These are phyloP conservation scores for Davidsoniella australis DNA, from an alignment of 2,329 filamentous ascomycete species.

Conservation along the genomic window DNA sequence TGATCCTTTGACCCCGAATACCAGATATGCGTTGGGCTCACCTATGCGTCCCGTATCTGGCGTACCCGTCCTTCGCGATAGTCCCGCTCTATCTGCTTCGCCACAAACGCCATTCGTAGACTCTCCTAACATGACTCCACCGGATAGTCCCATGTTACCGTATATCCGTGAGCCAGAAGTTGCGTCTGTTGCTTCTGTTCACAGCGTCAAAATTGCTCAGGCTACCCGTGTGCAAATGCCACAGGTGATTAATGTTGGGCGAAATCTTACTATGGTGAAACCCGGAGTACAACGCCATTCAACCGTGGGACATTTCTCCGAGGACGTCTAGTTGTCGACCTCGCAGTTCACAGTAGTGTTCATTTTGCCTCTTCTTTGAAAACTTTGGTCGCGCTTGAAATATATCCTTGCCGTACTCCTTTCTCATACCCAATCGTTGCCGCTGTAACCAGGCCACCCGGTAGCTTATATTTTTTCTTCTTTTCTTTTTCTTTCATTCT, in stretches of 20 bases:
- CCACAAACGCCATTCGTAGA: constrained; percentile 1
- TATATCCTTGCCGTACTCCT: constrained; percentile 6
- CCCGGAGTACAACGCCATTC: constrained; percentile 10
- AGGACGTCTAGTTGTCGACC: constrained; percentile 9
- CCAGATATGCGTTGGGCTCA: constrained; percentile 33
- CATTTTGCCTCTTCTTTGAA: background rate
- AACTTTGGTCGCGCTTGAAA: constrained; percentile 5
- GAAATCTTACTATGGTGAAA: constrained; percentile 9
- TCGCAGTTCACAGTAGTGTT: background rate
- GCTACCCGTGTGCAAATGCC: constrained; percentile 1
- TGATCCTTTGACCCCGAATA: constrained; percentile 23
- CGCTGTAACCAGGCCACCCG: background rate
- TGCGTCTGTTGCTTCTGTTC: background rate
- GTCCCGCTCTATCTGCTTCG: constrained; percentile 38
- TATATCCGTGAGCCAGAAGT: background rate
- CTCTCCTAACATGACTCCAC: background rate
- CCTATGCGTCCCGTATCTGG: constrained; percentile 45
- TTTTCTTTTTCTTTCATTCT: background rate
- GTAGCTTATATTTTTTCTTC: background rate
- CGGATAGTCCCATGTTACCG: constrained; percentile 2
- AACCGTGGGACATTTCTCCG: constrained; percentile 10
- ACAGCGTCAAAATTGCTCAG: background rate
- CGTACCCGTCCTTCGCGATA: constrained; percentile 42
- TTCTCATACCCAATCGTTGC: background rate
- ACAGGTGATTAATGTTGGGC: constrained; percentile 7